Evolutionary conservation across 306 rosid genomes (phyloP).

Genomic region (Vachellia collinsii): DNA sequence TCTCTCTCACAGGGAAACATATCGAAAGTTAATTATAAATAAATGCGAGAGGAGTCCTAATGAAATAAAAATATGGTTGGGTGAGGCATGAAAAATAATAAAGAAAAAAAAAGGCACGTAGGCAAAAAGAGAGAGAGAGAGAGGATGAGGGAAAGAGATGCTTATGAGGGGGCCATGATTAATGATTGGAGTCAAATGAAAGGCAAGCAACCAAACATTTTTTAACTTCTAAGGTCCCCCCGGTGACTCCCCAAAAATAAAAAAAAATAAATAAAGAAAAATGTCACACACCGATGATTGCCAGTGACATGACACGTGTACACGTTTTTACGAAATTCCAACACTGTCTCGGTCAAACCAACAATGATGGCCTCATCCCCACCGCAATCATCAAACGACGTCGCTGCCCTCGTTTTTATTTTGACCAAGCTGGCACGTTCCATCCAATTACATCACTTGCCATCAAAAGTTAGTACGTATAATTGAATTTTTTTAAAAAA

Average conservation of each 20-base stretch:
- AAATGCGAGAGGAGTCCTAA: no score
- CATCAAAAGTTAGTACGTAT: no score
- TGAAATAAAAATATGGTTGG: no score
- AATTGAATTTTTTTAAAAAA: no score
- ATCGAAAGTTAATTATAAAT: no score
- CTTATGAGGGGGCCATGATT: conserved; percentile 41
- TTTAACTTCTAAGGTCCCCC: conserved; percentile 36
- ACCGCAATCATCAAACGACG: background rate
- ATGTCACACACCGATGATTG: background rate
- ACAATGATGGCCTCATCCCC: background rate
- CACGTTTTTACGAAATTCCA: conserved; percentile 13
- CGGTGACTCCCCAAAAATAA: background rate
- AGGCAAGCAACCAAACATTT: conserved; percentile 56
- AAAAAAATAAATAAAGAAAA: background rate
- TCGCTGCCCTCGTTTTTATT: conserved; percentile 14
- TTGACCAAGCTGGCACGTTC: background rate
- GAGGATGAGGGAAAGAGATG: conserved; percentile 1
- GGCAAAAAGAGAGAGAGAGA: background rate
- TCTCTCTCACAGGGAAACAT: no score
- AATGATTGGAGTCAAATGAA: conserved; percentile 57
- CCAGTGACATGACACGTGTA: conserved; percentile 47
- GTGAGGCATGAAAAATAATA: no score
- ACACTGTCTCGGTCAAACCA: background rate
- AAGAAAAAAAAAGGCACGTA: background rate
- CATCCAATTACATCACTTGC: background rate